Evolutionary conservation across 305 asterid genomes (phyloP), one percentile per base, ranked within the genome.

Genomic region (Withania somnifera): DNA sequence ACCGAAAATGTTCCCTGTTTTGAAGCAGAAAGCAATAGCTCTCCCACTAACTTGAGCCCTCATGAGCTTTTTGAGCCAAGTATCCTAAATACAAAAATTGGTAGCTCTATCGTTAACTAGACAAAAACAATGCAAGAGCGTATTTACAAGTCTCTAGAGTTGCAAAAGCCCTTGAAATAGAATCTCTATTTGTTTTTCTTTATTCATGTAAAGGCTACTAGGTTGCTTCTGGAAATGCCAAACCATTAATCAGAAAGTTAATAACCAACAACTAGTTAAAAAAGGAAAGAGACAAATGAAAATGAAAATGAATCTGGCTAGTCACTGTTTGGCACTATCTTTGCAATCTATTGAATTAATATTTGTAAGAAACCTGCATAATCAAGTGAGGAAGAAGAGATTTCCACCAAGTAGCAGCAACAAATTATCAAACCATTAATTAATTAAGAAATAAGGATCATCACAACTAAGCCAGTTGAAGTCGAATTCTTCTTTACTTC

Each of bases 101-200:
- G 42, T 17, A 63, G 78, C 53, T 17, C n/a, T 64, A 58, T 47
- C 28, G 5, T 30, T n/a, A 77, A 77, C 81, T 1, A 50, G 71
- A 56, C 47, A 54, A 15, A 26, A 32, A 56, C 15, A n/a, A 38
- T 20, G 17, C 60, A 0, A 22, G 1, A 17, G 36, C 24, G 26
- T 8, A 24, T 26, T 24, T 15, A 50, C 10, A 73, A 15, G 38
- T 50, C 56, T 15, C 78, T 9, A 14, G 30, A 71, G 61, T 50
- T 26, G 79, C 79, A 75, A 75, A 50, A 75, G 45, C 79, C 61
- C 61, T 73, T 73, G 79, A 47, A 73, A 73, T 47, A 73, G 20
- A 30, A 14, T 45, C 14, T 13, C 77, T n/a, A 10, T 15, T 19
- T 47, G 13, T 50, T 26, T 24, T 73, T 47, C 79, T 47, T 7